phyloP scores from a whole-genome alignment of 1,284 basidiomycete species.

The Cystobasidiaceae sp. region DNA sequence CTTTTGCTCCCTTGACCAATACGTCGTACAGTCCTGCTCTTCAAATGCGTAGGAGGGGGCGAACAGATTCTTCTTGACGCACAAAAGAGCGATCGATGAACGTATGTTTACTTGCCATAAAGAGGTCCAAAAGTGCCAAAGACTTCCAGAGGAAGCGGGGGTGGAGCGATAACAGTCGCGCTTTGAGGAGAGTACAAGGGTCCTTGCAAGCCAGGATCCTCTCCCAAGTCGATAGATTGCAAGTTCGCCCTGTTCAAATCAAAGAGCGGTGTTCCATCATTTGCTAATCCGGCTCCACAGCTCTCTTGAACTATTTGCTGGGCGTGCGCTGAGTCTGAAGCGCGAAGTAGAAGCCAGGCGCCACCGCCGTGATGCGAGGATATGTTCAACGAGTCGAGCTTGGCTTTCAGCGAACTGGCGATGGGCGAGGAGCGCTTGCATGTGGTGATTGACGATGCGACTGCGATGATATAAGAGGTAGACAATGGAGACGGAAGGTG shows the following conservation, averaged over 20 bases:
- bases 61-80: too few species aligned
- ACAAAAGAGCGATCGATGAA: too few species aligned
- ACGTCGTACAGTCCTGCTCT: too few species aligned
- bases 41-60: too few species aligned
- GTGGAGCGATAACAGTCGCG: neutral
- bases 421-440: conserved; percentile 9
- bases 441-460: conserved; percentile 23
- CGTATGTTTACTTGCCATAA: conserved; percentile 26
- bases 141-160: neutral
- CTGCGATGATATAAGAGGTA: neutral
- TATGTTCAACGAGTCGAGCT: neutral
- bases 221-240: conserved; percentile 2
- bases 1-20: too few species aligned
- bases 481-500: neutral
- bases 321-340: neutral
- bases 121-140: conserved; percentile 8
- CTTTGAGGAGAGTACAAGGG: conserved; percentile 1
- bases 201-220: neutral
- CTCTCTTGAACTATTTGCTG: neutral
- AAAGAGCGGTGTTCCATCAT: neutral
- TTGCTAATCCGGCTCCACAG: neutral
- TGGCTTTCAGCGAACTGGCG: conserved; percentile 1
- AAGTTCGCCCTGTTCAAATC: neutral
- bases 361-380: neutral
- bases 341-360: conserved; percentile 24